phyloP scores from a whole-genome alignment of 2,329 filamentous ascomycete genomes.

The Diaporthe sp. region DNA sequence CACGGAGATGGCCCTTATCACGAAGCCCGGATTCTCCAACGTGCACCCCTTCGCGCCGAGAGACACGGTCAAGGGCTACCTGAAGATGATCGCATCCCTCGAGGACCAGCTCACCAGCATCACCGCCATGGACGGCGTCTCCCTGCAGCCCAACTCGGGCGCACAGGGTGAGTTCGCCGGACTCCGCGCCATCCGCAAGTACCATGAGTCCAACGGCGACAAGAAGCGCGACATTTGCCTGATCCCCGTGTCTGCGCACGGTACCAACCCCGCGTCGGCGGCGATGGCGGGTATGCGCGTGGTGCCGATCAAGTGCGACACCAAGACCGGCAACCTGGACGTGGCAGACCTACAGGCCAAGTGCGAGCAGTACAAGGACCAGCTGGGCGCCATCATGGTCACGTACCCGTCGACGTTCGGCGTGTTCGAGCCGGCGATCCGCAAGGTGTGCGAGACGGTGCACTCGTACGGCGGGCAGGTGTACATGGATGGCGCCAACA shows the following conservation, averaged over 20 bases:
- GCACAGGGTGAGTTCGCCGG: constrained; percentile 96
- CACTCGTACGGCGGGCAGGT: constrained; percentile 92
- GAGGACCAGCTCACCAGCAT: constrained; percentile 82
- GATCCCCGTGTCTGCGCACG: constrained; percentile 94
- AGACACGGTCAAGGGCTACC: constrained; percentile 76
- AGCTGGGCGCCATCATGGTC: constrained; percentile 94
- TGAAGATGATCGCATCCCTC: constrained; percentile 77
- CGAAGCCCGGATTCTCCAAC: constrained; percentile 79
- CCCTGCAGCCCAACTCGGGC: constrained; percentile 94
- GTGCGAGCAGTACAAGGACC: constrained; percentile 86
- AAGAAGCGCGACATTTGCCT: constrained; percentile 90
- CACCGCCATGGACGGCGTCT: constrained; percentile 91
- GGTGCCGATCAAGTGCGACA: constrained; percentile 91
- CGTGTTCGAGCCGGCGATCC: constrained; percentile 92
- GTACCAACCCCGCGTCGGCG: constrained; percentile 94
- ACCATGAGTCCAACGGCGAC: constrained; percentile 75
- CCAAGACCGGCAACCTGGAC: constrained; percentile 89
- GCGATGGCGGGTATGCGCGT: constrained; percentile 97
- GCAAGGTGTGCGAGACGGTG: constrained; percentile 86
- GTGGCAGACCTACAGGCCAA: constrained; percentile 87
- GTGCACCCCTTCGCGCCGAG: constrained; percentile 84
- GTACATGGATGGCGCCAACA: constrained; percentile 99
- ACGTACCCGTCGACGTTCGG: constrained; percentile 97
- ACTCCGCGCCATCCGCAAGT: constrained; percentile 88
- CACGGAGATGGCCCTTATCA: constrained; percentile 91